A percentile compares a stretch with the other conserved stretches of the same genome.
Conservation (phyloP, 1,284 basidiomycete genomes). For the Fomitopsis betulina region DNA sequence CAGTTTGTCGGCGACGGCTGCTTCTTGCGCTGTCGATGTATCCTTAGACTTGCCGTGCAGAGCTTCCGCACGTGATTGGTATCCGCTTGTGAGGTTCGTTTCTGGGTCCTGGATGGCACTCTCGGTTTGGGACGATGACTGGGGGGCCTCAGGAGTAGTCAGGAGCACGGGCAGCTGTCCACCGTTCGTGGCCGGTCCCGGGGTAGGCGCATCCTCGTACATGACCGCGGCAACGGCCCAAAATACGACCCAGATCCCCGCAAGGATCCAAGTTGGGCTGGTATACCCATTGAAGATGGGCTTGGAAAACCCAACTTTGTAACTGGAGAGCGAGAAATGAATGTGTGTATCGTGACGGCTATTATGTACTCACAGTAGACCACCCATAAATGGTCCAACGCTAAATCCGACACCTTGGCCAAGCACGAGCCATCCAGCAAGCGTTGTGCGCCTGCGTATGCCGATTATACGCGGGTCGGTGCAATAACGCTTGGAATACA, state of each 20-base stretch:
- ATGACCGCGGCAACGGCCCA: conserved; percentile 38
- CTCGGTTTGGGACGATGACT: not conserved
- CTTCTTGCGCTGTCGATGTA: not conserved
- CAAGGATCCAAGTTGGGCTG: conserved; percentile 66
- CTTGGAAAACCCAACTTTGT: conserved; percentile 27
- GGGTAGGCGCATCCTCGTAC: conserved; percentile 47
- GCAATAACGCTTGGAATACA: conserved; percentile 57
- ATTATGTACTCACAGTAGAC: conserved; percentile 37
- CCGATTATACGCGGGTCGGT: conserved; percentile 67
- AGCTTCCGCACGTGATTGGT: not conserved
- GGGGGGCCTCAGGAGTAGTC: not conserved
- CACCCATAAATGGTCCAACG: conserved; percentile 63
- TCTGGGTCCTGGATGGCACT: not conserved
- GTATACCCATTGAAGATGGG: conserved; percentile 57
- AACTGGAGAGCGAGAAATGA: conserved; percentile 14
- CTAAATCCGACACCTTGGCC: conserved; percentile 63
- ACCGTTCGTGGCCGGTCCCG: not conserved
- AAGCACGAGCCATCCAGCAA: conserved; percentile 60
- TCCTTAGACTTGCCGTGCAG: not conserved
- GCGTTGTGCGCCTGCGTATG: conserved; percentile 55
- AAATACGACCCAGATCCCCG: conserved; percentile 48
- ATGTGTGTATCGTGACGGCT: not conserved
- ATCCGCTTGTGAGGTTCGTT: not conserved
- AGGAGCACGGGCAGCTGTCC: conserved; percentile 7
- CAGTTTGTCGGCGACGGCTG: not conserved